Percentiles rank a stretch among this genome's conserved stretches.
These are phyloP conservation scores for Parafenestella ontariensis DNA, from an alignment of 2,329 filamentous ascomycete genomes.

Conservation along the genomic window DNA sequence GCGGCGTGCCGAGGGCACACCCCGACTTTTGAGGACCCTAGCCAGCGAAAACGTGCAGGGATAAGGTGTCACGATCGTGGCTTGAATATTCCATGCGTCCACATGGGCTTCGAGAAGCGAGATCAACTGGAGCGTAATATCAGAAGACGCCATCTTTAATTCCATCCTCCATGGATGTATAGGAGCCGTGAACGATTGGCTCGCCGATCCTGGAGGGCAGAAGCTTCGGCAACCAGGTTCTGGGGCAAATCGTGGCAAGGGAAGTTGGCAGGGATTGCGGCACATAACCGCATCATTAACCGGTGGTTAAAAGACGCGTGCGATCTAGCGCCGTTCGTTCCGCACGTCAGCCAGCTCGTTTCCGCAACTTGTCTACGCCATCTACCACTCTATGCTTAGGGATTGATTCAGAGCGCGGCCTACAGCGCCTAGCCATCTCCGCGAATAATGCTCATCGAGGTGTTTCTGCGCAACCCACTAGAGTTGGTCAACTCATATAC, in stretches of 20 bases:
- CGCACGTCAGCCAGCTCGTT: conserved; percentile 7
- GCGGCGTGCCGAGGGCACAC: conserved; percentile 39
- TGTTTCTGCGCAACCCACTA: conserved; percentile 11
- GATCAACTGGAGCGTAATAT: conserved; percentile 43
- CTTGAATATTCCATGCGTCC: conserved; percentile 48
- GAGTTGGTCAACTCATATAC: conserved; percentile 23
- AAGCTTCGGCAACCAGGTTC: conserved; percentile 19
- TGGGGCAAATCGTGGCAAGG: conserved; percentile 21
- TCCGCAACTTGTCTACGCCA: conserved; percentile 16
- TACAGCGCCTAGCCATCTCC: conserved; percentile 32
- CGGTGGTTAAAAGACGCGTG: conserved; percentile 11
- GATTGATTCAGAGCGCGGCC: conserved; percentile 27
- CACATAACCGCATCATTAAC: conserved; percentile 1
- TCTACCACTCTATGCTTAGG: conserved; percentile 22
- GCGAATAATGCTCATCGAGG: conserved; percentile 19
- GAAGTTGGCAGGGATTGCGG: neutral
- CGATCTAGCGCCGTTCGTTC: conserved; percentile 11
- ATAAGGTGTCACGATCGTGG: conserved; percentile 46
- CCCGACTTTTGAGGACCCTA: conserved; percentile 34
- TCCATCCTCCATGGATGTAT: conserved; percentile 29
- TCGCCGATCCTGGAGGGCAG: conserved; percentile 32
- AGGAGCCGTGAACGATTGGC: conserved; percentile 29
- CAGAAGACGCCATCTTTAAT: conserved; percentile 41
- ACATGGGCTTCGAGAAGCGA: conserved; percentile 50
- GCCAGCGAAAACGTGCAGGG: conserved; percentile 30